Base-by-base conservation (phyloP, 2,329 filamentous ascomycete genomes). In the Cordyceps javanica region DNA sequence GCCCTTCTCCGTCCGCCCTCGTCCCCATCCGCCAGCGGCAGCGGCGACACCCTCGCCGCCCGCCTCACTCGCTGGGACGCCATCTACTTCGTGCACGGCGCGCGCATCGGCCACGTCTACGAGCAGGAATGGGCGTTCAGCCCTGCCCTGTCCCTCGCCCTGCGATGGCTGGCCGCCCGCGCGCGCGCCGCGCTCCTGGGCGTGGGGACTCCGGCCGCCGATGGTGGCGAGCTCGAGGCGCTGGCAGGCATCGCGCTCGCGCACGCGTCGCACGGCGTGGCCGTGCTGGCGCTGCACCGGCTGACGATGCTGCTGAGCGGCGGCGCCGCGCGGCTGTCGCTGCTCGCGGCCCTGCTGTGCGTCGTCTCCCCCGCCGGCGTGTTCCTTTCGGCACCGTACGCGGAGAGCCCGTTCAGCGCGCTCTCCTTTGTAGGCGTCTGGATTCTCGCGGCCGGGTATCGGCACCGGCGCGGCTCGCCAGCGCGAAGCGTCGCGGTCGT, bases 101-200 rank as follows among this genome's bases (percentile, higher is more conserved):
- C 88, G 5, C 77, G 77, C 42, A 76, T 81, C 11, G 88, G 87
- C 34, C 86, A 90, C 64, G 57, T 86, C 11, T 88, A 84, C 68
- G 90, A 95, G 73, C 90, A 94, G 72, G 88, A 93, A 71, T 94
- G 89, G 89, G 90, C 90, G 0, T 94, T 92, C 73, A 87, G 86
- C 38, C 62, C 66, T 58, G 73, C 72, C 59, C 62, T 84, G 46
- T 79, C 82, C 2, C 62, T 69, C 9, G 62, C 73, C 39, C 75
- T 82, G 23, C 69, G 73, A 10, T 62, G 61, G 38, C 21, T 79
- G 11, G 60, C 68, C 9, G 62, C 63, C n/a, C n/a, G 69, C 65
- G 53, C 16, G 59, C 73, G 25, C 60, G 62, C 41, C 41, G 61
- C 52, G 11, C 39, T 69, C 48, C 69, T 67, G 26, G 28, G 69